Evolutionary conservation across 352 stramenopile genomes (phyloP), one percentile per base, ranked within the genome.

Genomic region (Globisporangium apiculatum): DNA sequence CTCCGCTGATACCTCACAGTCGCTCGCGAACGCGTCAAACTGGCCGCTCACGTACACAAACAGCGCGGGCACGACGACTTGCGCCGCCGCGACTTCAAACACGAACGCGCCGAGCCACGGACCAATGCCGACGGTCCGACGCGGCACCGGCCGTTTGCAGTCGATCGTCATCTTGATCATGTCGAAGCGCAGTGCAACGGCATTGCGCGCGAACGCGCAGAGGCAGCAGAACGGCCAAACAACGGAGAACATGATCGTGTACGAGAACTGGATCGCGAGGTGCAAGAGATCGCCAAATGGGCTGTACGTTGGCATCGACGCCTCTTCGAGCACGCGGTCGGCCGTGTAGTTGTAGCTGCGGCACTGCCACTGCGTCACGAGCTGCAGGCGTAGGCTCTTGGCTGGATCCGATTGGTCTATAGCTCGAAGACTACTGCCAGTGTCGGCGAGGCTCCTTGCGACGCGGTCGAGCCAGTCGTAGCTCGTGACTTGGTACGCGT

Each of bases 41-140:
- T 84, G 73, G n/a, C 76, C 76, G 38, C 73, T 83, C 17, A 83
- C 73, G 53, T 80, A 83, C n/a, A 86, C 76, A 48, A 84, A 84
- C 11, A 86, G 71, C 35, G 60, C 73, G 0, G 73, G 73, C 40
- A 84, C 76, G 41, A 83, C 60, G 11, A 84, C 61, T 47, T 73
- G 70, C 37, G 73, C 76, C 9, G 73, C 51, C 12, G 78, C 46
- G 37, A 82, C 75, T 68, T 86, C 76, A 49, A 86, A 82, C 17
- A 80, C 58, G 51, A 86, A 75, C 15, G 74, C 76, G 15, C 67
- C 64, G 50, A 78, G 63, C 76, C 76, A 86, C 0, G 76, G 48
- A 3, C 76, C 76, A 24, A 86, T 83, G 35, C 73, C 76, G n/a
- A 86, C 69, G 2, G 73, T 75, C 24, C 73, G 69, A 0, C 73